Evolutionary conservation across 345 rosid species (phyloP).

Genomic region (Boechera stricta): DNA sequence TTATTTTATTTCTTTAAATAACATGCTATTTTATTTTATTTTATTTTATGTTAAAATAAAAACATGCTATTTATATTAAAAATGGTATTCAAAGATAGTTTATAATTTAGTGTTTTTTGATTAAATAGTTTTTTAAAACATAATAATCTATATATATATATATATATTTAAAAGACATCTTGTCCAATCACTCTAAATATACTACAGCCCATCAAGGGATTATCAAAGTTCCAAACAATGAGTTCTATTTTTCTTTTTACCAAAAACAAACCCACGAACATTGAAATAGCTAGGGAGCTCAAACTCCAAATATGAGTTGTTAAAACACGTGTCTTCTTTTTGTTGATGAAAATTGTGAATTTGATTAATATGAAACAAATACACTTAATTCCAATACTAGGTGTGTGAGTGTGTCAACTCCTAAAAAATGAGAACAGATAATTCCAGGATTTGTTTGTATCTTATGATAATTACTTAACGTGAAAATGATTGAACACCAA

Average conservation of each 20-base stretch:
- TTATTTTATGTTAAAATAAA: neutral
- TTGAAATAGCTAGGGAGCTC: neutral
- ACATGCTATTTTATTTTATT: neutral
- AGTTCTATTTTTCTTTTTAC: neutral
- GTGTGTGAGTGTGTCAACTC: neutral
- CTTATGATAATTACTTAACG: constrained; percentile 25
- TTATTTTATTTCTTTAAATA: neutral
- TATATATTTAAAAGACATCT: neutral
- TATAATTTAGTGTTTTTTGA: no score
- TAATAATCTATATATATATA: no score
- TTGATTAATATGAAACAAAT: neutral
- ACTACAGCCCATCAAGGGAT: neutral
- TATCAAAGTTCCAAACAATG: neutral
- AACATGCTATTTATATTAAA: neutral
- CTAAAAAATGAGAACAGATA: neutral
- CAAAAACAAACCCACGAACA: neutral
- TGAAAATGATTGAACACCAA: constrained; percentile 23
- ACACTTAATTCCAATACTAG: neutral
- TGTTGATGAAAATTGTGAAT: neutral
- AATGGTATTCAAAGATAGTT: neutral
- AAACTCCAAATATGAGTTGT: neutral
- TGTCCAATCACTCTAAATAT: neutral
- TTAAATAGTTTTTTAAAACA: no score
- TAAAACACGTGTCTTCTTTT: constrained; percentile 6
- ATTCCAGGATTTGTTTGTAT: constrained; percentile 22